Evolutionary conservation across 768 basidiomycete species (phyloP).

Genomic region (Rhizopogon salebrosus): DNA sequence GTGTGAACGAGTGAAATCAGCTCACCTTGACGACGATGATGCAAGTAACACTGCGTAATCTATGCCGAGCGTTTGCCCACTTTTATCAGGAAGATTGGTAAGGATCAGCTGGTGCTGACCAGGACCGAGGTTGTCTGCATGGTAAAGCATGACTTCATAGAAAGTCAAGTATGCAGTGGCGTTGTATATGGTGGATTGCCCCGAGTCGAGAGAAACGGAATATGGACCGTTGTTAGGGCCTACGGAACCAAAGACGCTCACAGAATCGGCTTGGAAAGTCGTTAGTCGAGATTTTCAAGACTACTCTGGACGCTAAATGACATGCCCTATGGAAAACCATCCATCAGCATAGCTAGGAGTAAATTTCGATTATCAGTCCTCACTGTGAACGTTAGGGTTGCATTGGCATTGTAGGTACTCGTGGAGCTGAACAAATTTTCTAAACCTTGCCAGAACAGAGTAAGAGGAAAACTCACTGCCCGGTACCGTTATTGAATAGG

Average conservation of each 20-base stretch:
- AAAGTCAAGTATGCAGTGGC: conserved; percentile 10
- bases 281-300: neutral
- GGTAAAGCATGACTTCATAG: conserved; percentile 29
- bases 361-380: conserved; percentile 5
- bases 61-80: conserved; percentile 21
- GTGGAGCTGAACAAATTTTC: conserved; percentile 27
- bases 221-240: conserved; percentile 31
- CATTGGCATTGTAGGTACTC: conserved; percentile 24
- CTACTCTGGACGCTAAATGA: neutral
- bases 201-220: conserved; percentile 31
- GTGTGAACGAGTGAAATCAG: neutral
- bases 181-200: neutral
- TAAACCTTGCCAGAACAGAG: neutral
- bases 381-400: conserved; percentile 37
- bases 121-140: conserved; percentile 33
- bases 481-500: conserved; percentile 37
- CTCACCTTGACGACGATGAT: conserved; percentile 13
- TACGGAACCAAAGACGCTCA: conserved; percentile 41
- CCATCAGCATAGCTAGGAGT: neutral
- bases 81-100: conserved; percentile 22
- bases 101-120: conserved; percentile 32
- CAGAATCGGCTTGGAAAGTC: conserved; percentile 31
- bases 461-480: conserved; percentile 27
- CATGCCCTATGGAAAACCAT: conserved; percentile 18
- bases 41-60: conserved; percentile 27